Percentiles rank a stretch among this genome's conserved stretches.
Conservation (phyloP, 75 land plant species). For the Cupressus sempervirens region DNA sequence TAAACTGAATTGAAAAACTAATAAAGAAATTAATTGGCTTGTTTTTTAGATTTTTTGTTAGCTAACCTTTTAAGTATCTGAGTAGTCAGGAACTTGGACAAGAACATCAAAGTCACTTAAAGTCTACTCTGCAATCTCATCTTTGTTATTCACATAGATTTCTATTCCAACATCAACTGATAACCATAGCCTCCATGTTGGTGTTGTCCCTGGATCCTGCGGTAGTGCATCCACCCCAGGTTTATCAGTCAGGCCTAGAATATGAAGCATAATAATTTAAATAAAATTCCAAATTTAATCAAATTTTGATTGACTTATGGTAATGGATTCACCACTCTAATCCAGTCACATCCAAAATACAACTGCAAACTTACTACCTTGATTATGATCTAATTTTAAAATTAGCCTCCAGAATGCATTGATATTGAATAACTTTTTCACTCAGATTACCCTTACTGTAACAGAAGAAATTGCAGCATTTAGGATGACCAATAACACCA, state of each 20-base stretch:
- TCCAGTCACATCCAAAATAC: neutral
- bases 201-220: slow-evolving; percentile 65
- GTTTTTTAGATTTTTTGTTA: neutral
- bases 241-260: neutral
- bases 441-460: neutral
- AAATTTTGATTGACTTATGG: neutral
- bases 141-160: slow-evolving; percentile 41
- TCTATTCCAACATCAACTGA: slow-evolving; percentile 70
- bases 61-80: neutral
- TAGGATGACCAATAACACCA: neutral
- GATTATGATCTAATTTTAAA: neutral
- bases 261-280: neutral
- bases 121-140: slow-evolving; percentile 62
- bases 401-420: neutral
- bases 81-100: slow-evolving; percentile 8
- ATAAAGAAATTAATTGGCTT: neutral
- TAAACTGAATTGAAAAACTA: neutral
- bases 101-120: slow-evolving; percentile 73
- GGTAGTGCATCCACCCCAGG: neutral
- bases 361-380: neutral
- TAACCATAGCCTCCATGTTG: slow-evolving; percentile 55
- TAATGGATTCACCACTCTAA: neutral
- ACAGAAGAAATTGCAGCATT: neutral
- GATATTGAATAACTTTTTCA: neutral
- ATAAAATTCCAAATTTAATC: neutral